These are phyloP conservation scores for Paraphoma chrysanthemicola DNA, from an alignment of 2,329 filamentous ascomycete species.

Conservation along the genomic window DNA sequence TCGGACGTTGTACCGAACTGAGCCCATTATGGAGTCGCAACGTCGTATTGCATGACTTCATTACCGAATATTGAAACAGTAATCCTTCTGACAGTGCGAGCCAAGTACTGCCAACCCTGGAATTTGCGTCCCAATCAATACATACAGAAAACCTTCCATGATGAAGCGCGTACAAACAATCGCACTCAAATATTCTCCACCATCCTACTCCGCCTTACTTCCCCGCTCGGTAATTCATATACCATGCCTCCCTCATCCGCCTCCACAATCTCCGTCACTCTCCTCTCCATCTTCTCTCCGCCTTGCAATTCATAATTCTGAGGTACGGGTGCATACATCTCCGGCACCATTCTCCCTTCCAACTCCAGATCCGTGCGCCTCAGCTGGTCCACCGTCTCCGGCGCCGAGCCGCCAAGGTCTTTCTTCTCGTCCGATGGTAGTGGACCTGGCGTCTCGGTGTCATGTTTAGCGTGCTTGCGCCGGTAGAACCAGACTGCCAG, in stretches of 20 bases:
- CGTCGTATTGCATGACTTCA: too few relatives aligned
- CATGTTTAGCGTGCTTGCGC: not conserved
- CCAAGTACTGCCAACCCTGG: too few relatives aligned
- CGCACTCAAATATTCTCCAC: not conserved
- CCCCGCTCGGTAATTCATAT: not conserved
- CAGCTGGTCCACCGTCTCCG: not conserved
- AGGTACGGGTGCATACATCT: slow-evolving; percentile 4
- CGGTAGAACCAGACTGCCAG: slow-evolving; percentile 1
- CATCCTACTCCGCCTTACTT: not conserved
- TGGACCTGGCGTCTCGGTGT: not conserved
- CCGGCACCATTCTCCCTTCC: slow-evolving; percentile 1
- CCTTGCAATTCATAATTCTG: not conserved
- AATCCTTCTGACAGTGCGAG: too few relatives aligned
- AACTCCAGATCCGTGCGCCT: slow-evolving; percentile 2
- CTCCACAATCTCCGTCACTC: not conserved
- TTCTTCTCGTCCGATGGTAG: not conserved
- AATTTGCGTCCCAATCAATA: too few relatives aligned
- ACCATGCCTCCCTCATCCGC: not conserved
- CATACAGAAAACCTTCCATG: too few relatives aligned
- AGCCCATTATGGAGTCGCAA: too few relatives aligned
- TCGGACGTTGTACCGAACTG: too few relatives aligned
- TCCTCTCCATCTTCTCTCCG: not conserved
- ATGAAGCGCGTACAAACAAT: too few relatives aligned
- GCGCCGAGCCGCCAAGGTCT: not conserved
- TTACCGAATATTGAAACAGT: too few relatives aligned